Percentiles rank a stretch among this genome's conserved stretches.
phyloP scores from a whole-genome alignment of 495 filamentous ascomycete genomes.

The Chaetomidium leptoderma region DNA sequence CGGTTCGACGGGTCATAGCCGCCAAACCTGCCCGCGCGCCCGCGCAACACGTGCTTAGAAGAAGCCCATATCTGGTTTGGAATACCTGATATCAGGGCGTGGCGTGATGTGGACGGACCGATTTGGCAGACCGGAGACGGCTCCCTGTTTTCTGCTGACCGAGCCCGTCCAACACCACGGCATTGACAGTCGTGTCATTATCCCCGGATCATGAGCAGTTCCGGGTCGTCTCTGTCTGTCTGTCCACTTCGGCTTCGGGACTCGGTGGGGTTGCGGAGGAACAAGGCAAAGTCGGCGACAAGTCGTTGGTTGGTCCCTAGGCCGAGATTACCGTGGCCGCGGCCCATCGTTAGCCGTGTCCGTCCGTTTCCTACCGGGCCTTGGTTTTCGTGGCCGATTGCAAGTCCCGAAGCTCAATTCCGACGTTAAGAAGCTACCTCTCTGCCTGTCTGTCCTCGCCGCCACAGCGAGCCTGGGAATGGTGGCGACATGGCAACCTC shows the following conservation, averaged over 20 bases:
- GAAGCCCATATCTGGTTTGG: conserved; percentile 5
- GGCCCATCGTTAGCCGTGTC: conserved; percentile 19
- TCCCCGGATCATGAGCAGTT: neutral
- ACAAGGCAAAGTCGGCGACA: neutral
- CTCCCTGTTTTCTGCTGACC: neutral
- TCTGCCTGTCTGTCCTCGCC: too few species aligned
- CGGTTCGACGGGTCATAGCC: neutral
- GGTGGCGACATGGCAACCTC: neutral
- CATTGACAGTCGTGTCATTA: neutral
- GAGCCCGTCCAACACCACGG: neutral
- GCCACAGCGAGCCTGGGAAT: neutral
- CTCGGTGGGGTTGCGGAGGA: conserved; percentile 13
- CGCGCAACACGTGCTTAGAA: conserved; percentile 11
- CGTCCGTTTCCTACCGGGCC: conserved; percentile 19
- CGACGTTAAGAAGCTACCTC: conserved; percentile 19
- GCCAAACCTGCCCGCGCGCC: neutral
- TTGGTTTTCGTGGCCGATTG: conserved; percentile 18
- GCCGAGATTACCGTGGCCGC: conserved; percentile 21
- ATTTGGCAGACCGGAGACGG: neutral
- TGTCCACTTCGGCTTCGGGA: conserved; percentile 7
- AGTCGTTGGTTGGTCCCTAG: neutral
- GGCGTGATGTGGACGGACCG: conserved; percentile 6
- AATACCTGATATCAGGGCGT: conserved; percentile 2
- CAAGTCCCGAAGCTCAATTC: conserved; percentile 3
- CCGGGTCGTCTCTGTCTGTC: too few species aligned